These are phyloP conservation scores for Sarocladiaceae sp. DNA, from an alignment of 2,329 filamentous ascomycete genomes.

Conservation along the genomic window DNA sequence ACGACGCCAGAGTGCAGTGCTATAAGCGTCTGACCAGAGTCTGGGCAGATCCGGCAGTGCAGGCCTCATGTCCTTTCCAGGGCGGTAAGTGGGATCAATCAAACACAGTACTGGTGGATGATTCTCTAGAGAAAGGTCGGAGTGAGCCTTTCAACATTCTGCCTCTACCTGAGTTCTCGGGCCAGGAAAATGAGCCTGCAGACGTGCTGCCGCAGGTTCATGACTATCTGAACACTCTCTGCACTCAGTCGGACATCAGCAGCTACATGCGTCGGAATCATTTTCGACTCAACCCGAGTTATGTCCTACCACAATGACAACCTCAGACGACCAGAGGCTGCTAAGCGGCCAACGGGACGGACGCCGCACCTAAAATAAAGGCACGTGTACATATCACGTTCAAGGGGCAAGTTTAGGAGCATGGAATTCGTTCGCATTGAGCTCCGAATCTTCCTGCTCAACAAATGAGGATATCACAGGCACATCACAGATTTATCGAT, in stretches of 20 bases:
- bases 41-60: constrained; percentile 55
- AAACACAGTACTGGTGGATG: constrained; percentile 89
- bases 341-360: too few species aligned
- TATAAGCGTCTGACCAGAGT: constrained; percentile 79
- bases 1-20: constrained; percentile 69
- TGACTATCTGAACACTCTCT: constrained; percentile 55
- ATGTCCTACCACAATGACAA: constrained; percentile 14
- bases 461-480: constrained; percentile 4
- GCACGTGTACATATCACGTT: too few species aligned
- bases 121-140: constrained; percentile 73
- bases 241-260: constrained; percentile 56
- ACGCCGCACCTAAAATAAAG: too few species aligned
- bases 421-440: neutral
- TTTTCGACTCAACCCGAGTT: constrained; percentile 36
- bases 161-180: constrained; percentile 72
- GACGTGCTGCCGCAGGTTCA: constrained; percentile 54
- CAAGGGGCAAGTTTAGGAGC: neutral
- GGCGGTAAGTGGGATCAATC: constrained; percentile 64
- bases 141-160: constrained; percentile 83
- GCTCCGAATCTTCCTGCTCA: neutral
- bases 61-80: constrained; percentile 38
- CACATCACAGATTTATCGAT: neutral
- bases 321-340: neutral
- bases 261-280: constrained; percentile 50
- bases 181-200: constrained; percentile 32